Base-by-base conservation (phyloP, 2,329 filamentous ascomycete genomes). In the Aspergillus aculeatinus region DNA sequence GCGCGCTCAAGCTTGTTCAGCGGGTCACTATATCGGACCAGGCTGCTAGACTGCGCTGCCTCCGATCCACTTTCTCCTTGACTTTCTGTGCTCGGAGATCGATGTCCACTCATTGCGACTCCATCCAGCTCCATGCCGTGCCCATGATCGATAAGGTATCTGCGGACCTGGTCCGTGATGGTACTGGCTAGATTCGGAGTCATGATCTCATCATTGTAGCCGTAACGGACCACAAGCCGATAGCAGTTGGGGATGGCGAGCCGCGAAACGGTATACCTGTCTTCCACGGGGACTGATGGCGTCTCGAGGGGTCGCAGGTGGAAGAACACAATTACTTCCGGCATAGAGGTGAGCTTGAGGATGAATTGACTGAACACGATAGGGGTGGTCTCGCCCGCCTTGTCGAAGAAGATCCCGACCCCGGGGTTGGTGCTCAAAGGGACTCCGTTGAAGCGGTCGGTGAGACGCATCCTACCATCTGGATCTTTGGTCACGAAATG, bases 391-490 rank as follows among this genome's bases (percentile, higher is more conserved):
- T 85, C 82, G 48, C 89, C 89, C 1, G 85, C 82, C 74, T 93
- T 92, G 76, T 93, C 90, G 71, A 93, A 92, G 78, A 91, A 92
- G 57, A 93, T 86, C 1, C 88, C 89, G 6, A 85, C 82, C 29
- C 81, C 90, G 58, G 79, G 80, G 55, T 85, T 83, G 0, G 76
- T 77, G 29, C 79, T 81, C n/a, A 83, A 66, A 21, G 55, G 62
- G 29, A 68, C 69, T 10, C 72, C 72, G 11, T 78, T 78, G 54
- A 78, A 82, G 6, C 54, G 29, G 9, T 60, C 48, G 6, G 58
- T 48, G 0, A 64, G 58, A 16, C 35, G 16, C 2, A 63, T 52
- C 23, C 52, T 55, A 2, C 49, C 58, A 16, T 63, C 51, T 10
- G 25, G 48, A 5, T 57, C 39, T 9, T 47, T 47, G 25, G 49